Evolutionary conservation across 2,329 filamentous ascomycete species (phyloP), one percentile per base, ranked within the genome.

Genomic region (Fusarium setosum): DNA sequence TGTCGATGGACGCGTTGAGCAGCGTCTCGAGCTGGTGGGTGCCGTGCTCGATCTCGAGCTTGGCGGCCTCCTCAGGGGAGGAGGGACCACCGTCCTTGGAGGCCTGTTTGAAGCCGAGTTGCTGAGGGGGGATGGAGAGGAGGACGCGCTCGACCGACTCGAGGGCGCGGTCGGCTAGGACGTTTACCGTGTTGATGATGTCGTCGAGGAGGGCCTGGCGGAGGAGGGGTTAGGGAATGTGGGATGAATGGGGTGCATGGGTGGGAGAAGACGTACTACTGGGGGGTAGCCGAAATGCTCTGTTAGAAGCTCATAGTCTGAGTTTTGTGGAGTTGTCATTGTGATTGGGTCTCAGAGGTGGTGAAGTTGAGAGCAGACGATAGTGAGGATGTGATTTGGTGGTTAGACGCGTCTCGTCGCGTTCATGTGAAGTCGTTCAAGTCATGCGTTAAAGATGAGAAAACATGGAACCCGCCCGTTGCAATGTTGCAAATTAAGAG

Each of bases 271-370:
- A 83, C 91, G 74, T 80, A 97, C 94, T 68, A 97, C 88, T 24
- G 95, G 96, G 2, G 96, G 95, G 73, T 97, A 97, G 67, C 93
- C 92, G 73, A 99, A 92, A 76, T 99, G 96, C 84, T 98, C 96
- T 3, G 96, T 97, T 63, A 98, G 85, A 71, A 98, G 87, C 75
- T 88, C 86, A 31, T 85, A 87, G 68, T 88, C 86, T 47, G 84
- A 80, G 65, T 72, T 74, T 60, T 76, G 77, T 67, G 77, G 65
- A 6, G 72, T 61, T 26, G 73, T 64, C 76, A 79, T 79, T 55
- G 56, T 69, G 65, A 40, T 31, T 41, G 44, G 21, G 44, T 55
- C 11, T 61, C 55, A 49, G 47, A 12, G 32, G 24, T 41, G 29
- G 42, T 57, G 54, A 49, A 51, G 41, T 54, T 54, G 59, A 45